A percentile compares a stretch with the other conserved stretches of the same genome.
These are phyloP conservation scores for Echites panduratus DNA, from an alignment of 257 asterid genomes.

Conservation along the genomic window DNA sequence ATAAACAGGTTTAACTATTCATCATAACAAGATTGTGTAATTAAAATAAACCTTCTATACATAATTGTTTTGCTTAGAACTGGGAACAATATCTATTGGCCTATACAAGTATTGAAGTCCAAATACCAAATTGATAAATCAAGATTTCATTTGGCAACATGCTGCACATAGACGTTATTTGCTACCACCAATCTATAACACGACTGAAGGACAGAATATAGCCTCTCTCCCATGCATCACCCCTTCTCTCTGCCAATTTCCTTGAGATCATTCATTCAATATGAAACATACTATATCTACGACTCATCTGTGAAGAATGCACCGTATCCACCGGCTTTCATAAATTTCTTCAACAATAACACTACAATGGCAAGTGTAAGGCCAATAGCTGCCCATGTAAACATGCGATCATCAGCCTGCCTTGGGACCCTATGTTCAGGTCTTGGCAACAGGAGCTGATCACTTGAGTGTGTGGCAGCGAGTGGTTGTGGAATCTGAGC, in stretches of 20 bases:
- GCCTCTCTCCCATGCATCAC: too few relatives aligned
- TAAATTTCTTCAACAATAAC: constrained; percentile 72
- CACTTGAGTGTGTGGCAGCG: constrained; percentile 26
- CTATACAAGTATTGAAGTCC: constrained; percentile 11
- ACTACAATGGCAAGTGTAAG: constrained; percentile 74
- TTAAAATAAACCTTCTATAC: constrained; percentile 6
- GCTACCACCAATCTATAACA: background rate
- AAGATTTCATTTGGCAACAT: constrained; percentile 3
- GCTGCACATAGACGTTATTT: background rate
- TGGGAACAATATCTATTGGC: background rate
- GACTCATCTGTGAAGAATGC: constrained; percentile 70
- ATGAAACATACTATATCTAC: background rate
- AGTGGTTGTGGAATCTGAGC: constrained; percentile 32
- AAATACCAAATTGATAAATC: background rate
- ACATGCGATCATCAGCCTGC: constrained; percentile 62
- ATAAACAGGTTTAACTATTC: background rate
- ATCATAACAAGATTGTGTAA: background rate
- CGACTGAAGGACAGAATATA: background rate
- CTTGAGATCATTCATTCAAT: background rate
- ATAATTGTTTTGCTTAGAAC: background rate
- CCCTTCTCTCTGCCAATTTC: background rate
- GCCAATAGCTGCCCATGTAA: constrained; percentile 83
- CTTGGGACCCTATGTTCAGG: constrained; percentile 38
- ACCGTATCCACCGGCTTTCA: constrained; percentile 76
- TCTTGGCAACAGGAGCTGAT: constrained; percentile 31